Base-by-base conservation (phyloP, 2,329 filamentous ascomycete species). In the Mycosphaerella sp. region DNA sequence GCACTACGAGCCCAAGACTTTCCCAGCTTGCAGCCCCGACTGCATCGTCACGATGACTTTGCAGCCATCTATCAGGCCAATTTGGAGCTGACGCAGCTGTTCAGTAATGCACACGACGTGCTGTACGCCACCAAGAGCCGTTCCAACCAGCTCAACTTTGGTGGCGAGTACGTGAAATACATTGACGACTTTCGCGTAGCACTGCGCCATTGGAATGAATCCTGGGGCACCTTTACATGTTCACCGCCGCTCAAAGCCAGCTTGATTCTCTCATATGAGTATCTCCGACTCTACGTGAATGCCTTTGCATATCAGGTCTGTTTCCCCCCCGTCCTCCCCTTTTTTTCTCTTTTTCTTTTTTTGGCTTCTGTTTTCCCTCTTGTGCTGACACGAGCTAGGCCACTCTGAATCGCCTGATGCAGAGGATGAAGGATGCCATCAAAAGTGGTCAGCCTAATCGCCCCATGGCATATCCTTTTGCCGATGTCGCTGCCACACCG, bases 211-310 rank as follows among this genome's bases (percentile, higher is more conserved):
- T 69, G 67, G 67, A 62, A 67, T 12, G 58, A 60, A n/a, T 62
- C 55, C 1, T 69, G 67, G 67, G 65, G 65, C 1, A 58, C 56
- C 12, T 60, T 69, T 34, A 61, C 57, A 17, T 67, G 65, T 59
- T 81, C 81, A 1, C 72, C 76, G 1, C 75, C 77, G 2, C 77
- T 84, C 57, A 83, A 83, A 62, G 77, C 79, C 4, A 82, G 78
- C 5, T 67, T 85, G 12, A 75, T 83, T 38, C 68, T 85, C 43
- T 83, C 81, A 0, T 84, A 83, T 62, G 80, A 85, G 59, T 85
- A 84, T 63, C 69, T 85, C 6, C 77, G 82, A 4, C 74, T 85
- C 1, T 85, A 85, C 62, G 81, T 83, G 57, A 85, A 84, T 53
- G 82, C 82, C 0, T 85, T 85, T 62, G 82, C 82, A 3, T 85